These are phyloP conservation scores for Xerocomus cyaneibrunnescens DNA, from an alignment of 1,284 basidiomycete genomes.

Conservation along the genomic window DNA sequence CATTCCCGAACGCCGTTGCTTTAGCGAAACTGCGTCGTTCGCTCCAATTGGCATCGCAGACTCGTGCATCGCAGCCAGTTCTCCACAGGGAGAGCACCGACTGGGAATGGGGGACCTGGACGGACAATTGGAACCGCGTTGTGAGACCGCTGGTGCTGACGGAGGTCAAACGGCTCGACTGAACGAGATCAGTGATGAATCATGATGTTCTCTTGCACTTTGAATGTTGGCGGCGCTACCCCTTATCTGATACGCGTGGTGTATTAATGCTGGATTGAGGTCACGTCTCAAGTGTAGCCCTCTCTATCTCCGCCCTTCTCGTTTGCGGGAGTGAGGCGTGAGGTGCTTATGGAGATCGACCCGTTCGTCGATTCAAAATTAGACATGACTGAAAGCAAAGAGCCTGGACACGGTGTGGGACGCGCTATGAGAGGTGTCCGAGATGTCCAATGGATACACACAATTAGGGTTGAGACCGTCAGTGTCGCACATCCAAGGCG, in stretches of 20 bases:
- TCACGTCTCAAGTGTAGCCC: background rate
- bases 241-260: slow-evolving; percentile 8
- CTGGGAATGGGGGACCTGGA: slow-evolving; percentile 76
- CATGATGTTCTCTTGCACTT: background rate
- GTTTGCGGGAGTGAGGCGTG: background rate
- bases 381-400: background rate
- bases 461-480: too few relatives aligned
- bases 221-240: background rate
- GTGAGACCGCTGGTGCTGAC: slow-evolving; percentile 62
- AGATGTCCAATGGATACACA: too few relatives aligned
- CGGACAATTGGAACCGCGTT: slow-evolving; percentile 77
- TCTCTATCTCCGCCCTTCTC: background rate
- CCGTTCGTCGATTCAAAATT: background rate
- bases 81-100: slow-evolving; percentile 29
- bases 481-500: too few relatives aligned
- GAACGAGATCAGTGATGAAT: background rate
- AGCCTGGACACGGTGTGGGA: background rate
- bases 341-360: background rate
- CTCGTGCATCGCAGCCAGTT: slow-evolving; percentile 4
- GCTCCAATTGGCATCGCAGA: slow-evolving; percentile 20
- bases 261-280: background rate
- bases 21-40: slow-evolving; percentile 51
- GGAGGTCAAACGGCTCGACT: slow-evolving; percentile 41
- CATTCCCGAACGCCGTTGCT: slow-evolving; percentile 56
- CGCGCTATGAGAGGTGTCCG: too few relatives aligned